Evolutionary conservation across 106 monocot genomes (phyloP), one percentile per base, ranked within the genome.

Genomic region (Alisma plantagoaquatica): DNA sequence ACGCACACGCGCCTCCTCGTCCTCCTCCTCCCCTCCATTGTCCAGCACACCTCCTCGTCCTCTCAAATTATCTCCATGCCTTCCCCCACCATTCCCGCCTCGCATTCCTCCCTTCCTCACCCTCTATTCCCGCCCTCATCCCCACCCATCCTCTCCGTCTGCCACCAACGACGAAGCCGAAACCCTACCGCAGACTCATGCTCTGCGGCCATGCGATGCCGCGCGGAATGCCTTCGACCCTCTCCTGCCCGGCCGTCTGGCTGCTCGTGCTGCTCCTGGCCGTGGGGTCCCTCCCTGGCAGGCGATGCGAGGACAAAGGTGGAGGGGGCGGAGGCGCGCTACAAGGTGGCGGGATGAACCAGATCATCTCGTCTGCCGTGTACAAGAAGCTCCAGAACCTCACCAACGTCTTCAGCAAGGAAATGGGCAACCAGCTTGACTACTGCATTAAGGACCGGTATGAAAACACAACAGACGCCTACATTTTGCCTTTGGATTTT

Each of bases 361-460:
- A 60, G 23, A 33, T 60, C 43, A 23, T 69, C 32, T 60, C 53
- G 29, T 25, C 24, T 23, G 60, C 44, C n/a, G 35, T 69, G 29
- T 69, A 60, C 44, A 44, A 42, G 18, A 69, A 51, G 45, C 60
- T 69, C 30, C 43, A 43, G 44, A 69, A 61, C 24, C 60, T 69
- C 38, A 60, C 59, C 3, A 45, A 24, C 16, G 60, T 12, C 12
- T 60, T 69, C 59, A 50, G 43, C 29, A 10, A 23, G 10, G 69
- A 60, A 30, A 53, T 54, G 18, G 43, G 60, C 5, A 23, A 60
- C 16, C 10, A 9, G 22, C 51, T 69, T 21, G 53, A 59, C 3
- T 69, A 60, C 53, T 69, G 69, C 52, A 53, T 69, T 31, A 59
- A 51, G 43, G 69, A 69, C 21, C 26, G 31, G 69, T 69, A 59